phyloP scores from a whole-genome alignment of 2,329 filamentous ascomycete species.

The Colletotrichum sp. region DNA sequence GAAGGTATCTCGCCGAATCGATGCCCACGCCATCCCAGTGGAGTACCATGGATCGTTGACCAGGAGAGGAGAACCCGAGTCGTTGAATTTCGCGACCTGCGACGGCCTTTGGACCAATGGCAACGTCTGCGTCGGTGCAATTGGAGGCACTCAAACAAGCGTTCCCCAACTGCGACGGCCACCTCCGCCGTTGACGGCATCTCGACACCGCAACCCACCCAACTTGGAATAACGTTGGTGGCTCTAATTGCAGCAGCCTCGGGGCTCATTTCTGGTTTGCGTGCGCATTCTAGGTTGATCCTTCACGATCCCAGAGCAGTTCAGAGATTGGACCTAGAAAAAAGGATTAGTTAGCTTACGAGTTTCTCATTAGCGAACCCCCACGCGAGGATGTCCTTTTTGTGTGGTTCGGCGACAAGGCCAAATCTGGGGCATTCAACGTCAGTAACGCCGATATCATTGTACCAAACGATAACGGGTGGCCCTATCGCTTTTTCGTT shows the following conservation, averaged over 20 bases:
- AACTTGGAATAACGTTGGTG: neutral
- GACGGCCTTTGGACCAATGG: no score
- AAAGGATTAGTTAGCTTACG: neutral
- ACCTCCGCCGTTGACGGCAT: neutral
- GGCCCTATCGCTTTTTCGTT: neutral
- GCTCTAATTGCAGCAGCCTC: neutral
- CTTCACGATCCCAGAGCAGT: neutral
- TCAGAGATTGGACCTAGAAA: no score
- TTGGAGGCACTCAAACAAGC: no score
- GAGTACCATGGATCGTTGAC: no score
- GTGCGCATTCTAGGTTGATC: neutral
- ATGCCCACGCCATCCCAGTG: no score
- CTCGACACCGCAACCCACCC: neutral
- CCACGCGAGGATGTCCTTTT: neutral
- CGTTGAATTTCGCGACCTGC: no score
- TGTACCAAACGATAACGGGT: neutral
- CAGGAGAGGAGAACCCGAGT: no score
- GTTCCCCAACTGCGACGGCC: fast-evolving
- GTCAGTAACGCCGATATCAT: neutral
- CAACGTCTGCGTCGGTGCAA: no score
- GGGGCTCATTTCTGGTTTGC: neutral
- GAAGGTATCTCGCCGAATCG: no score
- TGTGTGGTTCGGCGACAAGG: neutral
- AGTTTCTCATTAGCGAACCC: neutral
- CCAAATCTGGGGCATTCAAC: neutral